Base-by-base conservation (phyloP, 257 asterid species). In the Primulina tabacum region DNA sequence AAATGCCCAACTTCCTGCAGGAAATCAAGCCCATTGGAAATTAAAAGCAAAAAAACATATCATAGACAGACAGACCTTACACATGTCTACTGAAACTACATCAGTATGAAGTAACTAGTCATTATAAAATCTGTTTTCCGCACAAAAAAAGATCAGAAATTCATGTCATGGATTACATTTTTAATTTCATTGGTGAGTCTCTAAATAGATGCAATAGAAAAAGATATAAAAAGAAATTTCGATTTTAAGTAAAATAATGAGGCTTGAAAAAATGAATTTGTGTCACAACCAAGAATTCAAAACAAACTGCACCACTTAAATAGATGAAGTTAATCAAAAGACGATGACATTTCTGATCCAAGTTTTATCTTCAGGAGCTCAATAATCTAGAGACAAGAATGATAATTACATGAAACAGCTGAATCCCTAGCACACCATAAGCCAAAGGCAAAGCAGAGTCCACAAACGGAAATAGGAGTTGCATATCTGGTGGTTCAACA, bases 1-100 rank as follows among this genome's bases (percentile, higher is more conserved):
- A 86, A 69, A 82, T 93, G 99, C 69, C 99, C 97, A 79, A 90
- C 83, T 84, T 93, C 99, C 99, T 93, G 96, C 87, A 83, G 72
- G 69, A 77, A 81, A 81, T 75, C 14, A 84, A 84, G 76, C 76
- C 79, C 77, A 74, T 73, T 64, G 71, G 71, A 84, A 77, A 74
- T 75, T 67, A 55, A 67, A 12, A 28, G 29, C 37, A 21, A 76
- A 66, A 60, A 16, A 67, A 72, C 30, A 32, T 12, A 60, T n/a
- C 37, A 26, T 28, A 11, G 17, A 59, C 53, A 37, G 66, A 62
- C 47, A 3, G 63, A 61, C 14, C 10, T 65, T 16, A 32, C 12
- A 43, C 40, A 35, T 65, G 62, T 47, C 20, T 9, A 58, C 53
- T 7, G 4, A 56, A 35, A 24, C 62, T 67, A 50, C 11, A 29